phyloP scores from a whole-genome alignment of 768 basidiomycete species.

The Daedaleopsis sinensis region DNA sequence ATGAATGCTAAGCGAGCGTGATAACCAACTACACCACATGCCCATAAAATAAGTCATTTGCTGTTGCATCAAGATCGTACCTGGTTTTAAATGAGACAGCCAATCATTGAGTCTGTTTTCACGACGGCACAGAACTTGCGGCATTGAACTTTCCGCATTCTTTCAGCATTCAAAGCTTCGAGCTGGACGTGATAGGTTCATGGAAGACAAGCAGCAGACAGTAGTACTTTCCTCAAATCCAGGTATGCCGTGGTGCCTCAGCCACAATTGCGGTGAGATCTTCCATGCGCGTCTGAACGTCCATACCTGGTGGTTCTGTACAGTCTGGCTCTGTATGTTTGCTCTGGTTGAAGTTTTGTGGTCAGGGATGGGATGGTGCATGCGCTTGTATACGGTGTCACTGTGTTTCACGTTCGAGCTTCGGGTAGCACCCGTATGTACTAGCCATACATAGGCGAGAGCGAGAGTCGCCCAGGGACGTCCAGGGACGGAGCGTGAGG shows the following conservation, averaged over 20 bases:
- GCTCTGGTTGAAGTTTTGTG: not conserved
- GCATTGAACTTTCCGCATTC: not conserved
- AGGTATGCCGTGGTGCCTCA: slow-evolving; percentile 12
- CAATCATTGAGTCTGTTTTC: too few species aligned
- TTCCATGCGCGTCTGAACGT: slow-evolving; percentile 1
- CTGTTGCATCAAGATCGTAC: not conserved
- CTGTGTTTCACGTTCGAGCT: not conserved
- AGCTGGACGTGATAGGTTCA: not conserved
- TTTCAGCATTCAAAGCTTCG: too few species aligned
- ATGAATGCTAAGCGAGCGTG: slow-evolving; percentile 22
- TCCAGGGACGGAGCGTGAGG: too few species aligned
- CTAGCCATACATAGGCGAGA: not conserved
- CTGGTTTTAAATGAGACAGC: not conserved
- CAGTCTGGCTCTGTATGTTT: not conserved
- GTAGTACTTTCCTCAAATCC: not conserved
- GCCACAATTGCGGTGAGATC: slow-evolving; percentile 13
- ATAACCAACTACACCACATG: slow-evolving; percentile 25
- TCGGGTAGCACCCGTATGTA: not conserved
- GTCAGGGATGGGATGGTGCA: not conserved
- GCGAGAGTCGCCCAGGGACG: not conserved
- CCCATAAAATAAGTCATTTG: not conserved
- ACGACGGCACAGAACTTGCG: not conserved
- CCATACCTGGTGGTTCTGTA: not conserved
- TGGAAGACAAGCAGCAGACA: not conserved
- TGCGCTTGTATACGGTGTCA: too few species aligned